Conservation (phyloP, 2,329 filamentous ascomycete species). For the Fusarium humuli region DNA sequence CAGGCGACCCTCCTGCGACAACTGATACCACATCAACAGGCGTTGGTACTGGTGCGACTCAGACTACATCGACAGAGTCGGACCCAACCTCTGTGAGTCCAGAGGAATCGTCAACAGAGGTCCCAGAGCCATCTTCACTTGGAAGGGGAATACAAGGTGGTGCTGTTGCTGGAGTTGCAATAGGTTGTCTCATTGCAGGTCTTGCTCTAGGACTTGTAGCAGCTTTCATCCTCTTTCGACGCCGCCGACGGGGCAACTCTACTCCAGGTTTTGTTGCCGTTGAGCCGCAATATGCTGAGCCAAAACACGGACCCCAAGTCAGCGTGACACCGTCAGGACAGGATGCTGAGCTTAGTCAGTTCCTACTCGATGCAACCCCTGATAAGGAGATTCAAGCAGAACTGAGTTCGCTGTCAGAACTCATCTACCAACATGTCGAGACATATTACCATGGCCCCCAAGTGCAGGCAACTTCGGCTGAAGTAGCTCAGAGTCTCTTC, state of each 20-base stretch:
- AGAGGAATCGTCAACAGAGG: background rate
- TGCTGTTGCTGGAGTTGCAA: slow-evolving; percentile 46
- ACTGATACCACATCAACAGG: background rate
- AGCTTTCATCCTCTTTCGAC: slow-evolving; percentile 46
- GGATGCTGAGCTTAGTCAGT: slow-evolving; percentile 49
- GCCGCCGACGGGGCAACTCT: background rate
- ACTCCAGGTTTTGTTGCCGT: background rate
- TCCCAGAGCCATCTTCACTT: background rate
- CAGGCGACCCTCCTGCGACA: background rate
- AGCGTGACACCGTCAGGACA: slow-evolving; percentile 22
- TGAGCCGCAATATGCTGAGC: background rate
- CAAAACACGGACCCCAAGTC: slow-evolving; percentile 18
- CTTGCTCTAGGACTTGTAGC: slow-evolving; percentile 43
- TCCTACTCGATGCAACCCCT: slow-evolving; percentile 52
- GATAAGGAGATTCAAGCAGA: slow-evolving; percentile 53
- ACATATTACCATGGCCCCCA: slow-evolving; percentile 52
- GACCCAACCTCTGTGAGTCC: background rate
- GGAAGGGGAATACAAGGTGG: slow-evolving; percentile 30
- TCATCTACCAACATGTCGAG: slow-evolving; percentile 56
- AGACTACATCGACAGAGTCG: background rate
- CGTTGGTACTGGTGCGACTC: background rate
- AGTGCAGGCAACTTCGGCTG: slow-evolving; percentile 28
- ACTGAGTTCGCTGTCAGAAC: slow-evolving; percentile 49
- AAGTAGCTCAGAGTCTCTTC: slow-evolving; percentile 42
- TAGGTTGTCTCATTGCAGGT: slow-evolving; percentile 49